These are phyloP conservation scores for Kluyveromyces nonfermentans DNA, from an alignment of 805 yeast genomes.

Conservation along the genomic window DNA sequence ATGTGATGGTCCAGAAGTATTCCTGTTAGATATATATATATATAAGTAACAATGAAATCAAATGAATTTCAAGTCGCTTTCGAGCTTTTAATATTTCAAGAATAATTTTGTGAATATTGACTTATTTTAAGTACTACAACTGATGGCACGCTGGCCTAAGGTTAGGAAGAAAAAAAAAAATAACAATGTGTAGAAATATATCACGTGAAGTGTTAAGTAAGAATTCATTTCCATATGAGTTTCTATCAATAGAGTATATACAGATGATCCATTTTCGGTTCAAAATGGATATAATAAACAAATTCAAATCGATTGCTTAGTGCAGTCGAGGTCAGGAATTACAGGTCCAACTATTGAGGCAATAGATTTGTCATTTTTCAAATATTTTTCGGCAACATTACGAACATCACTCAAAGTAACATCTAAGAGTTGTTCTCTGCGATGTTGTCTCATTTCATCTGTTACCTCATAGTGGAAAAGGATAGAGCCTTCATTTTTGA, in stretches of 20 bases:
- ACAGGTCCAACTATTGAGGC: slow-evolving; percentile 39
- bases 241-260: no score
- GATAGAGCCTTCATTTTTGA: slow-evolving; percentile 65
- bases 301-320: neutral
- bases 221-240: no score
- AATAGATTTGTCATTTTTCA: slow-evolving; percentile 28
- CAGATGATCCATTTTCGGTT: no score
- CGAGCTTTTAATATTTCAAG: no score
- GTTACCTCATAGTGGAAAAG: slow-evolving; percentile 60
- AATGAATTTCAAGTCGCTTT: no score
- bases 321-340: neutral
- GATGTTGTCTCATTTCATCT: slow-evolving; percentile 67
- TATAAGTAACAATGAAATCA: no score
- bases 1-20: neutral
- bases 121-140: neutral
- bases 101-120: neutral
- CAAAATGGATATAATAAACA: slow-evolving; percentile 1
- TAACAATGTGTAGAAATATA: neutral
- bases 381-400: slow-evolving; percentile 59
- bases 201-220: neutral
- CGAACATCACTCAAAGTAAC: slow-evolving; percentile 54
- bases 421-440: slow-evolving; percentile 67
- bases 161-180: neutral
- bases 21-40: no score
- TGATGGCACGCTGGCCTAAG: neutral